phyloP scores from a whole-genome alignment of 75 land plant species.

The Picea glauca region DNA sequence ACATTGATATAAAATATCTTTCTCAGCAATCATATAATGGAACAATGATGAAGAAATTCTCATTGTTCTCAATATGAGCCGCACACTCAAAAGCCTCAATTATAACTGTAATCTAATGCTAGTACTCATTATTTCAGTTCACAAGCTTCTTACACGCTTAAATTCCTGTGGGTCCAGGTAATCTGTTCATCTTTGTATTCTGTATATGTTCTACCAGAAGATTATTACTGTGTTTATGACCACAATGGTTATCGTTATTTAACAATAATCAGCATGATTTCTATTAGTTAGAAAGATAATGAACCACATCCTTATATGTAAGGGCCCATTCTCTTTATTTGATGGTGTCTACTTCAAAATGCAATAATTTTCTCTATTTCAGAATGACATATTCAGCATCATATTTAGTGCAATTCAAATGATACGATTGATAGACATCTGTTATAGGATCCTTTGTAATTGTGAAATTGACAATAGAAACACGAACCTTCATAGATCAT shows the following conservation, averaged over 20 bases:
- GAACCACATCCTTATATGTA: neutral
- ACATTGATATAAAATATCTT: too few species aligned
- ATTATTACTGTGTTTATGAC: neutral
- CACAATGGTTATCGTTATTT: neutral
- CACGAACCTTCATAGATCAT: conserved; percentile 1
- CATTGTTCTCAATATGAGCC: too few species aligned
- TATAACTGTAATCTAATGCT: too few species aligned
- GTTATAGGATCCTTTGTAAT: neutral
- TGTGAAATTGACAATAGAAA: neutral
- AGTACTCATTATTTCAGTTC: too few species aligned
- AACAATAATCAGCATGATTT: neutral
- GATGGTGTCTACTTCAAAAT: neutral
- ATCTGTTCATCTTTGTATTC: neutral
- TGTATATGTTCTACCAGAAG: neutral
- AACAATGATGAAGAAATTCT: too few species aligned
- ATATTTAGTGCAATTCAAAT: neutral
- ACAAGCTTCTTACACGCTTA: too few species aligned
- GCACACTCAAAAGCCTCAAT: too few species aligned
- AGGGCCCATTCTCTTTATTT: neutral
- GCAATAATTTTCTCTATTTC: neutral
- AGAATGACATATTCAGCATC: neutral
- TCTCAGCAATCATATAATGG: too few species aligned
- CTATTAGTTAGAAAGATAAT: neutral
- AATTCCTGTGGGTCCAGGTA: too few species aligned
- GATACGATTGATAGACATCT: neutral